These are phyloP conservation scores for Balamuthia mandrillaris DNA, from an alignment of 208 protist genomes.

Conservation along the genomic window DNA sequence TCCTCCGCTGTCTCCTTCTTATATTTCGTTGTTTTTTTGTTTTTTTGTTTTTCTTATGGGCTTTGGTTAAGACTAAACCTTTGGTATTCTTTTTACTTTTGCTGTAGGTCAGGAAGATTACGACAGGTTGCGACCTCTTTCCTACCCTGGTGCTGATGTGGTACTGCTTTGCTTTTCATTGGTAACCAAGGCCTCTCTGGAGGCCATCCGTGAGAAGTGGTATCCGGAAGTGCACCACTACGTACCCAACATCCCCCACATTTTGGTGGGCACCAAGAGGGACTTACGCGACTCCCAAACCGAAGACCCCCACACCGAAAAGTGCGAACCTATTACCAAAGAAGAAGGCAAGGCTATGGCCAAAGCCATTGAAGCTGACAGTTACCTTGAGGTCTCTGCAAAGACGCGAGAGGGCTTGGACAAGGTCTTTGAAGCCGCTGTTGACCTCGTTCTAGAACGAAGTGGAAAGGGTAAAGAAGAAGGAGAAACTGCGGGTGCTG, in stretches of 20 bases:
- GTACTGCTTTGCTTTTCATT: conserved; percentile 60
- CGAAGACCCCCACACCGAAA: conserved; percentile 56
- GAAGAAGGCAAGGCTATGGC: conserved; percentile 51
- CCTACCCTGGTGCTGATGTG: conserved; percentile 54
- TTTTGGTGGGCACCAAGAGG: conserved; percentile 63
- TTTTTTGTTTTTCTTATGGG: neutral
- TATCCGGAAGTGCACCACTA: conserved; percentile 66
- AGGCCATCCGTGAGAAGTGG: conserved; percentile 65
- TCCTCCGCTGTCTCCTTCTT: too few species aligned
- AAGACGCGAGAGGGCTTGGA: conserved; percentile 52
- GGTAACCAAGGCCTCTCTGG: conserved; percentile 57
- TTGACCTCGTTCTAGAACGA: conserved; percentile 24
- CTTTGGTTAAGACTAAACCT: neutral
- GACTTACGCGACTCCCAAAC: conserved; percentile 57
- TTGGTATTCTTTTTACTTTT: neutral
- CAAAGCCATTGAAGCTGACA: conserved; percentile 47
- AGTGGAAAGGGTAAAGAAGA: neutral
- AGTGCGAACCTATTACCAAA: conserved; percentile 59
- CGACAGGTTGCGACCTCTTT: conserved; percentile 55
- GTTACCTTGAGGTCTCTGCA: conserved; percentile 60
- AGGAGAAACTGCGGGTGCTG: neutral
- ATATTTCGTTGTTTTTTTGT: too few species aligned
- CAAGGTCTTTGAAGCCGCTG: conserved; percentile 46
- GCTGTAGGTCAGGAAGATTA: conserved; percentile 70
- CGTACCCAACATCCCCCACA: conserved; percentile 53